These are phyloP conservation scores for Funneliformis caledonium DNA, from an alignment of 371 early-diverging fungal genomes.

Conservation along the genomic window DNA sequence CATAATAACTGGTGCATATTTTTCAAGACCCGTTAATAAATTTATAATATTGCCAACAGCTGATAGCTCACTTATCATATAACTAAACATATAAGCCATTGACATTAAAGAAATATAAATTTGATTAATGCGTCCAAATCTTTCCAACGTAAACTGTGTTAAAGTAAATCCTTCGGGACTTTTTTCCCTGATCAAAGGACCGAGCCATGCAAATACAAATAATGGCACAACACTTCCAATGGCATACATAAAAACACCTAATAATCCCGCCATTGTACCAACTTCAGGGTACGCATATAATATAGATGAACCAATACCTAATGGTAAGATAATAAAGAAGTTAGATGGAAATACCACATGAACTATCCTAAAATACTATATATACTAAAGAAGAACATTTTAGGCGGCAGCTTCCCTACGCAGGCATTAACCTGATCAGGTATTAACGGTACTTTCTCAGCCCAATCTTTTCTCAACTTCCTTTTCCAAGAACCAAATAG, in stretches of 20 bases:
- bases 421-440: slow-evolving; percentile 42
- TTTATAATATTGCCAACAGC: slow-evolving; percentile 5
- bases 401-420: slow-evolving; percentile 41
- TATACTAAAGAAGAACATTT: background rate
- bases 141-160: slow-evolving; percentile 19
- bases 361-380: background rate
- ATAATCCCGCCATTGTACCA: slow-evolving; percentile 18
- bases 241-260: slow-evolving; percentile 28
- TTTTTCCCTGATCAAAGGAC: slow-evolving; percentile 17
- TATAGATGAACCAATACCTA: slow-evolving; percentile 34
- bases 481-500: background rate
- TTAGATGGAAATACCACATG: background rate
- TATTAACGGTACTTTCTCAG: slow-evolving; percentile 39
- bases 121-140: slow-evolving; percentile 30
- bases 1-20: background rate
- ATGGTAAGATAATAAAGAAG: background rate
- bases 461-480: slow-evolving; percentile 12
- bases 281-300: slow-evolving; percentile 33
- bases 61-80: slow-evolving; percentile 36
- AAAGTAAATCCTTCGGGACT: slow-evolving; percentile 35
- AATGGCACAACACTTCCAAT: slow-evolving; percentile 3
- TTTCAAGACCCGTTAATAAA: background rate
- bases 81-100: slow-evolving; percentile 36
- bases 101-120: slow-evolving; percentile 40
- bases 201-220: slow-evolving; percentile 34